Percentiles rank a stretch among this genome's conserved stretches.
phyloP scores from a whole-genome alignment of 1,284 basidiomycete species.

The Lentinus polychrous region DNA sequence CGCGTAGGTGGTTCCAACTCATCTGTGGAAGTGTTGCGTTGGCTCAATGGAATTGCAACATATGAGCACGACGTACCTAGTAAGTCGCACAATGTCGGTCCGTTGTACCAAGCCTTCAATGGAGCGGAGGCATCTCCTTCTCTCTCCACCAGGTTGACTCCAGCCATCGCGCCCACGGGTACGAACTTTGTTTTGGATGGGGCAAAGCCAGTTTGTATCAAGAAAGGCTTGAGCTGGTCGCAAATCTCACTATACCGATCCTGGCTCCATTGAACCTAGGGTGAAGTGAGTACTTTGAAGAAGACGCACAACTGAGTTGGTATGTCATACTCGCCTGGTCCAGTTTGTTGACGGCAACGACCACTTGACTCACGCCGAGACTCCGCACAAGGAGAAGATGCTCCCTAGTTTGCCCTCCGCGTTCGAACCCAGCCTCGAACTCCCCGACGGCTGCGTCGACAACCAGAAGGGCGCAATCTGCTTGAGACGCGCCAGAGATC shows the following conservation, averaged over 20 bases:
- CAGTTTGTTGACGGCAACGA: constrained; percentile 94
- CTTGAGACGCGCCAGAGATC: constrained; percentile 97
- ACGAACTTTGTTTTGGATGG: constrained; percentile 76
- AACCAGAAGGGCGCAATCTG: constrained; percentile 94
- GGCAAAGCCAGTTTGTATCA: constrained; percentile 83
- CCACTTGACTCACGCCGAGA: constrained; percentile 89
- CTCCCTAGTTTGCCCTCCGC: constrained; percentile 95
- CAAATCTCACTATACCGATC: constrained; percentile 85
- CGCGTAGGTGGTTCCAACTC: constrained; percentile 75
- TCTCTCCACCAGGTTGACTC: constrained; percentile 72
- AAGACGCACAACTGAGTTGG: background rate
- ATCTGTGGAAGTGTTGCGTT: constrained; percentile 42
- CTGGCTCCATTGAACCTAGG: constrained; percentile 78
- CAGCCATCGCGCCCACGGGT: constrained; percentile 87
- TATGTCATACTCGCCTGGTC: constrained; percentile 57
- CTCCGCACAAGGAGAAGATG: constrained; percentile 90
- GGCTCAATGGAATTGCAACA: constrained; percentile 3
- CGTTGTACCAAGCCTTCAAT: constrained; percentile 76
- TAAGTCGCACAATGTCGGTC: constrained; percentile 79
- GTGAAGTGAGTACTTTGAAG: constrained; percentile 4
- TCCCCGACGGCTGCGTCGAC: constrained; percentile 88
- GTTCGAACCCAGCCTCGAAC: constrained; percentile 93
- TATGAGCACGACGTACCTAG: constrained; percentile 49
- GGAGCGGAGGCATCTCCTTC: constrained; percentile 40
- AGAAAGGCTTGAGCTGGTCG: constrained; percentile 70